These are phyloP conservation scores for Soucietia sequanensis DNA, from an alignment of 805 yeast species.

Conservation along the genomic window DNA sequence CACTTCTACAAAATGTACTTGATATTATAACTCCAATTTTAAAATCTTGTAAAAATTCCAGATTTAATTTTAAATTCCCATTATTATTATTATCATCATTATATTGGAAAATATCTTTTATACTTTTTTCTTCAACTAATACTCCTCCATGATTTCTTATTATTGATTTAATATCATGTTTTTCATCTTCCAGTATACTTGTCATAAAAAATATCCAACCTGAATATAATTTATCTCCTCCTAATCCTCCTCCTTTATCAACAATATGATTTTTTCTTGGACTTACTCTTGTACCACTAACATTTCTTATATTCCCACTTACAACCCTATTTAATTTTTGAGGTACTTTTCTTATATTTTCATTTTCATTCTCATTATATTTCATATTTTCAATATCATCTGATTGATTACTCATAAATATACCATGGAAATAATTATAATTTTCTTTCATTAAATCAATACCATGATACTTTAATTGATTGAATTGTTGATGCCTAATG, in stretches of 20 bases:
- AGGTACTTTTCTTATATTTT: too few relatives aligned
- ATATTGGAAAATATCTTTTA: constrained; percentile 23
- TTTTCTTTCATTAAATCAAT: constrained; percentile 17
- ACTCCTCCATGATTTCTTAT: constrained; percentile 44
- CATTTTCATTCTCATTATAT: too few relatives aligned
- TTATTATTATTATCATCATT: constrained; percentile 5
- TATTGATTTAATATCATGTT: constrained; percentile 29
- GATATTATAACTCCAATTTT: constrained; percentile 59
- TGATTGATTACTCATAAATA: not conserved
- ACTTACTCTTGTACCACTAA: not conserved
- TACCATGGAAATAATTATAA: not conserved
- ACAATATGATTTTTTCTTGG: not conserved
- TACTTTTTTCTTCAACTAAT: constrained; percentile 34
- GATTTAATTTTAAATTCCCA: constrained; percentile 6
- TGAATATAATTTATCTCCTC: constrained; percentile 11
- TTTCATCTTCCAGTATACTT: constrained; percentile 30
- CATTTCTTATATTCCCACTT: too few relatives aligned
- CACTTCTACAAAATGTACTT: constrained; percentile 56
- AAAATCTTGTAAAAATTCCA: constrained; percentile 5
- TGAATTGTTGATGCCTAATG: constrained; percentile 36
- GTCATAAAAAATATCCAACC: constrained; percentile 36
- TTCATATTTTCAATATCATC: not conserved
- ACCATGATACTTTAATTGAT: constrained; percentile 18
- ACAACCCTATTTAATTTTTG: too few relatives aligned
- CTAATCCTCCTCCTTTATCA: not conserved